A percentile compares a stretch with the other conserved stretches of the same genome.
These are phyloP conservation scores for Trametes meyenii DNA, from an alignment of 768 basidiomycete species.

Conservation along the genomic window DNA sequence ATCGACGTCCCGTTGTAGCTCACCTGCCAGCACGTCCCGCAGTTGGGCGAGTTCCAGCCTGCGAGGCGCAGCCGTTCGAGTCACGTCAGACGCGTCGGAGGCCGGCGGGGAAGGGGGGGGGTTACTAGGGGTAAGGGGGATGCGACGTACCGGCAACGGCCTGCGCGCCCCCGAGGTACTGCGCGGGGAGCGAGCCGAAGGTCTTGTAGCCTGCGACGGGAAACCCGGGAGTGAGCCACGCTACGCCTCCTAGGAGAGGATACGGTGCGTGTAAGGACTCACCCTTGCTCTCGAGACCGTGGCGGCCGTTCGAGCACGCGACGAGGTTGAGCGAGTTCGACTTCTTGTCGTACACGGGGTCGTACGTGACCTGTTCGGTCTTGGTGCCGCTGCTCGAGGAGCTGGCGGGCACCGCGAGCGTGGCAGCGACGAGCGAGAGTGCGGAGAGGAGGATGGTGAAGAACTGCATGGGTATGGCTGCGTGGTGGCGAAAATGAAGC, in stretches of 20 bases:
- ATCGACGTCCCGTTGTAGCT: constrained; percentile 31
- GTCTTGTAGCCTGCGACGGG: constrained; percentile 33
- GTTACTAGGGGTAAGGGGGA: not conserved
- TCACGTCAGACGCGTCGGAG: not conserved
- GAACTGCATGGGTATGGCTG: constrained; percentile 17
- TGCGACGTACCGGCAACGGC: constrained; percentile 25
- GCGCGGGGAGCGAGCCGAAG: constrained; percentile 38
- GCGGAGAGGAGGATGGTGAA: constrained; percentile 15
- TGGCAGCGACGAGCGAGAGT: constrained; percentile 17
- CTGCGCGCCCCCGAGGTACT: constrained; percentile 38
- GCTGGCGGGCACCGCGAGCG: constrained; percentile 6
- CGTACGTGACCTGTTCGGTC: constrained; percentile 39
- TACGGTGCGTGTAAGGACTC: not conserved
- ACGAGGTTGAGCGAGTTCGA: constrained; percentile 33
- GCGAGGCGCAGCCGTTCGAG: not conserved
- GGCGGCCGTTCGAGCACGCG: constrained; percentile 41
- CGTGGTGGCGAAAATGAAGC: not conserved
- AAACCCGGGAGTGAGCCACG: not conserved
- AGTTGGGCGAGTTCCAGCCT: constrained; percentile 34
- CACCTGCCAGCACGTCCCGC: constrained; percentile 40
- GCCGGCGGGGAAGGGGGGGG: not conserved
- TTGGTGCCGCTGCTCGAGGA: not conserved
- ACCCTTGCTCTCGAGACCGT: constrained; percentile 39
- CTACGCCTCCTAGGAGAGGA: not conserved
- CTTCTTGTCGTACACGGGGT: constrained; percentile 38